These are phyloP conservation scores for Parastagonospora avenae DNA, from an alignment of 2,329 filamentous ascomycete genomes.

Conservation along the genomic window DNA sequence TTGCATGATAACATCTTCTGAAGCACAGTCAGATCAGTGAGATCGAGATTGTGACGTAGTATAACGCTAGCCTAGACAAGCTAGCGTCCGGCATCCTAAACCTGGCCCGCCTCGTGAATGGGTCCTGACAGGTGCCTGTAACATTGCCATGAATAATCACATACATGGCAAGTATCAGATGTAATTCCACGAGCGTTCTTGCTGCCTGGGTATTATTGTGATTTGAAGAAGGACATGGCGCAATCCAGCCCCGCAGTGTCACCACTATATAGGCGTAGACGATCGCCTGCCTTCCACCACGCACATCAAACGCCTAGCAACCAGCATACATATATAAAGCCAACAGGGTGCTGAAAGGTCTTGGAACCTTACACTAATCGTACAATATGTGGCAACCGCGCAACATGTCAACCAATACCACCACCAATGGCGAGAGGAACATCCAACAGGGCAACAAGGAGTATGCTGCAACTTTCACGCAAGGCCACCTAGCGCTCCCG, in stretches of 20 bases:
- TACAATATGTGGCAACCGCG: background rate
- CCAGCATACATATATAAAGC: constrained; percentile 5
- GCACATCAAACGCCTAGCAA: no score
- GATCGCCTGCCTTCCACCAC: background rate
- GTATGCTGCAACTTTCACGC: constrained; percentile 65
- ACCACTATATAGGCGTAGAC: constrained; percentile 3
- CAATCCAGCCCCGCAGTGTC: constrained; percentile 25
- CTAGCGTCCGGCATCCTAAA: no score
- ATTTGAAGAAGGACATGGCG: constrained; percentile 4
- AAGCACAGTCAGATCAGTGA: no score
- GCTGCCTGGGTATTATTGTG: no score
- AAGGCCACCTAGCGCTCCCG: constrained; percentile 69
- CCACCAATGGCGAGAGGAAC: constrained; percentile 58
- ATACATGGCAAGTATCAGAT: no score
- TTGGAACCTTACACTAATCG: background rate
- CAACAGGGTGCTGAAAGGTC: constrained; percentile 5
- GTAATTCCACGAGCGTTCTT: no score
- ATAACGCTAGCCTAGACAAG: no score
- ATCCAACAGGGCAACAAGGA: constrained; percentile 62
- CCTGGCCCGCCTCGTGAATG: no score
- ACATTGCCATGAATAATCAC: no score
- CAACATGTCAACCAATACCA: constrained; percentile 34
- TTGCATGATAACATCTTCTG: no score
- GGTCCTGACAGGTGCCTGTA: no score
- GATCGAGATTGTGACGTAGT: no score